These are phyloP conservation scores for Sanguinoderma infundibulare DNA, from an alignment of 1,284 basidiomycete genomes.

Conservation along the genomic window DNA sequence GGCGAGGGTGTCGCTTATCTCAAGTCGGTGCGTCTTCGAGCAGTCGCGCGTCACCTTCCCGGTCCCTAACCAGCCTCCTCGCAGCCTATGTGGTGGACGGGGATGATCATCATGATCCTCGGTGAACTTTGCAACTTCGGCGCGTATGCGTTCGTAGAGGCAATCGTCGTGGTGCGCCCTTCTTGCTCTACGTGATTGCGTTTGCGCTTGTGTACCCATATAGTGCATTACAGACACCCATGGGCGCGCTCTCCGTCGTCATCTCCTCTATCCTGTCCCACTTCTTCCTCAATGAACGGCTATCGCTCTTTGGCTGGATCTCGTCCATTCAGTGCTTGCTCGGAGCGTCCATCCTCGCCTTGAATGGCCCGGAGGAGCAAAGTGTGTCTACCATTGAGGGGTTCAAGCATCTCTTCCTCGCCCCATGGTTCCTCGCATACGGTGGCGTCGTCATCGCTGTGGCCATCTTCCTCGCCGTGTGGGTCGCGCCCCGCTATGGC, in stretches of 20 bases:
- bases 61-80: background rate
- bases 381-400: conserved; percentile 60
- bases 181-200: background rate
- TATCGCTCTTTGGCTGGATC: conserved; percentile 63
- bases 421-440: conserved; percentile 67
- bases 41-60: background rate
- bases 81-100: conserved; percentile 57
- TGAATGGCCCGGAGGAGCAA: conserved; percentile 68
- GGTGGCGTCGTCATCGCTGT: conserved; percentile 44
- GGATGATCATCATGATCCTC: conserved; percentile 52
- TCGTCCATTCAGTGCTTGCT: conserved; percentile 63
- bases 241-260: conserved; percentile 73
- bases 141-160: conserved; percentile 52
- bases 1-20: conserved; percentile 72
- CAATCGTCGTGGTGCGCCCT: conserved; percentile 48
- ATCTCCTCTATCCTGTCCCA: conserved; percentile 76
- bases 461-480: conserved; percentile 45
- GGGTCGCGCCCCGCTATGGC: conserved; percentile 59
- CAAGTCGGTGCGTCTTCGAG: conserved; percentile 44
- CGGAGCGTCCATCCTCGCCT: conserved; percentile 46
- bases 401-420: conserved; percentile 65
- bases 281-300: conserved; percentile 66
- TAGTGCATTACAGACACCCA: conserved; percentile 47
- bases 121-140: conserved; percentile 40
- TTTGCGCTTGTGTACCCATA: background rate